Conservation (phyloP, 2,329 filamentous ascomycete species). For the Colletotrichum acutatum region DNA sequence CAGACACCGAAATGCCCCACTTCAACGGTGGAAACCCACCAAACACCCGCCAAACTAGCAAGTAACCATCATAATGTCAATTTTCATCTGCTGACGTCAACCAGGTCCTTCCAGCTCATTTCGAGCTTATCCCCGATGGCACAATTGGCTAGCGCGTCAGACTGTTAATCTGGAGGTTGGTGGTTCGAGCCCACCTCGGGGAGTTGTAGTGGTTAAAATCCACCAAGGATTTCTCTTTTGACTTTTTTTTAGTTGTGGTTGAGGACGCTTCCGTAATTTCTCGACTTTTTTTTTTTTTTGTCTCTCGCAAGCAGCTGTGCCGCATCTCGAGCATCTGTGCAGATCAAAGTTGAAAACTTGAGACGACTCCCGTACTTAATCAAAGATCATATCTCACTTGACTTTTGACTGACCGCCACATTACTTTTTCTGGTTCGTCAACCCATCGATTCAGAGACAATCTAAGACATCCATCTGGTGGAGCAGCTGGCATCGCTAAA, state of each 20-base stretch:
- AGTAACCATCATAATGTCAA: fast-evolving
- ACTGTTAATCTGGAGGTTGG: slow-evolving; percentile 37
- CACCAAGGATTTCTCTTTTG: neutral
- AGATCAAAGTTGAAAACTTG: neutral
- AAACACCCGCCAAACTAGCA: neutral
- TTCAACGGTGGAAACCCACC: neutral
- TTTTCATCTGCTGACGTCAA: neutral
- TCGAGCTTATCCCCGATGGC: slow-evolving; percentile 34
- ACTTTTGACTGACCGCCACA: slow-evolving; percentile 7
- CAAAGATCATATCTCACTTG: neutral
- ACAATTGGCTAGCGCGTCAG: slow-evolving; percentile 37
- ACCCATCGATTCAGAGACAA: neutral
- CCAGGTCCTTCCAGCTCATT: slow-evolving; percentile 6
- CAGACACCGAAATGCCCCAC: neutral
- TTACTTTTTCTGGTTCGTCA: neutral
- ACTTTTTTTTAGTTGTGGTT: neutral
- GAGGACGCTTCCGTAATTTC: too few species aligned
- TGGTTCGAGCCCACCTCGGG: slow-evolving; percentile 36
- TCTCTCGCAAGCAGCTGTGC: neutral
- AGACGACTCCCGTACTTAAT: neutral
- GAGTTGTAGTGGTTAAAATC: slow-evolving; percentile 23
- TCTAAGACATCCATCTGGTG: neutral
- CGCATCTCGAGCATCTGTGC: neutral
- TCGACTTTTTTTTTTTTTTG: neutral
- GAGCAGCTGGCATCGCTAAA: neutral